Evolutionary conservation across 2,329 filamentous ascomycete species (phyloP), one percentile per base, ranked within the genome.

Genomic region (Salinomyces thailandicus): DNA sequence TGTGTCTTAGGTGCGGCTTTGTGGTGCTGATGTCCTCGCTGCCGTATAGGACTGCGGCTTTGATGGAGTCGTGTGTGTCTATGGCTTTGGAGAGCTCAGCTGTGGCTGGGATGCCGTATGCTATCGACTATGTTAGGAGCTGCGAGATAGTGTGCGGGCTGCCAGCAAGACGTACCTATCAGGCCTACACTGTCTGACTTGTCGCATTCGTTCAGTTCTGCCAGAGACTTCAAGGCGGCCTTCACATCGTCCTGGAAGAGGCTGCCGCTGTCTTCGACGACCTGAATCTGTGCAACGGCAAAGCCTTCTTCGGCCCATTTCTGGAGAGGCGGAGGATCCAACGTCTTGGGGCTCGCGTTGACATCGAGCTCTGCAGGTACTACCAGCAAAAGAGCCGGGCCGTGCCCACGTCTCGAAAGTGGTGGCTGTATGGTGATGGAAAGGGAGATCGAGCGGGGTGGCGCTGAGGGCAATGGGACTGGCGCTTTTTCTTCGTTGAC

Each of bases 271-370:
- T 24, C 17, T 4, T 26, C 31, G n/a, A 27, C 31, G 18, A 47
- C 43, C n/a, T 44, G 46, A 0, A 81, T 52, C 52, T 79, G 69
- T 0, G 63, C 73, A 3, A 82, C 75, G 0, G 71, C 63, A 45
- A 73, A 82, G 0, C 79, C 76, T 53, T 84, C 79, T 51, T 84
- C 79, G 0, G 77, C 78, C 79, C 79, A 83, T 57, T 83, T 84
- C 42, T 72, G 52, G 11, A 73, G 49, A 0, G 74, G 72, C 6
- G 69, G 64, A 0, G 78, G 77, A 36, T 70, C 67, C 1, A 66
- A 52, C 30, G 59, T 61, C 32, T 56, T 54, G 18, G 62, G 62
- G 20, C 51, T 56, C 27, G 49, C 36, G 11, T 48, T 46, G 43
- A 51, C 49, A 33, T 33, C 45, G 29, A 57, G 49, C 26, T 52